phyloP scores from a whole-genome alignment of 306 rosid genomes.

The Trifolium fragiferum region DNA sequence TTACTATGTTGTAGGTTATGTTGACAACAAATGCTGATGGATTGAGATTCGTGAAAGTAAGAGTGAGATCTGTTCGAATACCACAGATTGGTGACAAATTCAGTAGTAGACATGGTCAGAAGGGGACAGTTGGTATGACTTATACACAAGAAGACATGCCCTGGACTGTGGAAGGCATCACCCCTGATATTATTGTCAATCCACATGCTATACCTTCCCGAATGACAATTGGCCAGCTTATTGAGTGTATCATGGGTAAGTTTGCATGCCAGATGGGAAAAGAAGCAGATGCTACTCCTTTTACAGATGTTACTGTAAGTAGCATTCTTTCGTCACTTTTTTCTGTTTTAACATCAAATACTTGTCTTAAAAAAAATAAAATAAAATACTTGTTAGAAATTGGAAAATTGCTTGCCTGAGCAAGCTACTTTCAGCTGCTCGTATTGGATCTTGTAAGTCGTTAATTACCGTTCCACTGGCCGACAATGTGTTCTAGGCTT shows the following conservation, averaged over 20 bases:
- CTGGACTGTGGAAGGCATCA: conserved; percentile 97
- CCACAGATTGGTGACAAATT: conserved; percentile 99
- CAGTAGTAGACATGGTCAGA: conserved; percentile 98
- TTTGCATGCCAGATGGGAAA: conserved; percentile 98
- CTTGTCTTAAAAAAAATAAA: conserved; percentile 10
- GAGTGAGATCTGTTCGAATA: conserved; percentile 96
- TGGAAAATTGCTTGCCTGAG: conserved; percentile 19
- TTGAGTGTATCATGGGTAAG: conserved; percentile 99
- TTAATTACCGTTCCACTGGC: conserved; percentile 6
- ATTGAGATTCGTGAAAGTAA: conserved; percentile 94
- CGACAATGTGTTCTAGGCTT: background rate
- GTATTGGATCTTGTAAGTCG: background rate
- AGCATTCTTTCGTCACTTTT: conserved; percentile 16
- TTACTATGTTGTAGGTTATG: conserved; percentile 65
- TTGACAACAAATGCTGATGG: conserved; percentile 99
- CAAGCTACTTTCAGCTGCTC: conserved; percentile 14
- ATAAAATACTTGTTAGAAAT: conserved; percentile 20
- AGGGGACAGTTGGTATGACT: conserved; percentile 98
- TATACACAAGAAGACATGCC: conserved; percentile 99
- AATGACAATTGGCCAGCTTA: conserved; percentile 96
- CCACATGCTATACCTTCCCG: conserved; percentile 98
- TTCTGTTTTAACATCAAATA: background rate
- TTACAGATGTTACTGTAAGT: conserved; percentile 97
- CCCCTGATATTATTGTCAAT: conserved; percentile 98
- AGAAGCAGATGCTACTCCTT: conserved; percentile 98